phyloP scores from a whole-genome alignment of 768 basidiomycete genomes.

The Pleurotus djamor region DNA sequence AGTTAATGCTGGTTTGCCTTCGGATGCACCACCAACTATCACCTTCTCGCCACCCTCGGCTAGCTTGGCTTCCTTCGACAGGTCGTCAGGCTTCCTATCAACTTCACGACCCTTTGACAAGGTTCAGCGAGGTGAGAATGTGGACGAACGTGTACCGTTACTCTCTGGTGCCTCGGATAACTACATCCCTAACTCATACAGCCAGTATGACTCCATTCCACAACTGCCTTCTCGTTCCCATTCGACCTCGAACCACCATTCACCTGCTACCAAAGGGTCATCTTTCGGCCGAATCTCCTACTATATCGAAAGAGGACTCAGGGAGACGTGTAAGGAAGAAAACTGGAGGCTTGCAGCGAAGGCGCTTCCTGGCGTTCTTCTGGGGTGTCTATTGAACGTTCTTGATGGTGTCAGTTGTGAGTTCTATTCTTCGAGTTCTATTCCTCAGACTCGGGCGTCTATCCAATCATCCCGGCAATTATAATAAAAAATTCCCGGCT shows the following conservation, averaged over 20 bases:
- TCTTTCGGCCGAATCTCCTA: not conserved
- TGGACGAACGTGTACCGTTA: not conserved
- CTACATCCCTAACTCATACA: not conserved
- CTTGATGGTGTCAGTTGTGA: slow-evolving; percentile 91
- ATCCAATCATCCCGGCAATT: no score
- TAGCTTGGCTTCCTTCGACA: not conserved
- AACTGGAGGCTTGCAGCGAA: slow-evolving; percentile 23
- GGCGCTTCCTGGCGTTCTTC: slow-evolving; percentile 78
- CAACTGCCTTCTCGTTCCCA: not conserved
- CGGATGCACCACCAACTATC: not conserved
- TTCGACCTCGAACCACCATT: not conserved
- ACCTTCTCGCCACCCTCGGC: not conserved
- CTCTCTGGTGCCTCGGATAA: not conserved
- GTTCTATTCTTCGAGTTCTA: slow-evolving; percentile 22
- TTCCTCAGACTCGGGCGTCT: no score
- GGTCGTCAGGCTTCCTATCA: not conserved
- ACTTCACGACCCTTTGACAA: no score
- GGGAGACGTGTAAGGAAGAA: not conserved
- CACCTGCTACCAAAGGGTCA: no score
- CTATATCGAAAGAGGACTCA: not conserved
- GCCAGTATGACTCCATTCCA: slow-evolving; percentile 3
- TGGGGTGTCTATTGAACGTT: slow-evolving; percentile 85
- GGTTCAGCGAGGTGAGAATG: not conserved
- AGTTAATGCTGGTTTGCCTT: not conserved
- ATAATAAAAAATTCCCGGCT: no score